Base-by-base conservation (phyloP, 2,329 filamentous ascomycete species). In the Monosporascus ibericus region DNA sequence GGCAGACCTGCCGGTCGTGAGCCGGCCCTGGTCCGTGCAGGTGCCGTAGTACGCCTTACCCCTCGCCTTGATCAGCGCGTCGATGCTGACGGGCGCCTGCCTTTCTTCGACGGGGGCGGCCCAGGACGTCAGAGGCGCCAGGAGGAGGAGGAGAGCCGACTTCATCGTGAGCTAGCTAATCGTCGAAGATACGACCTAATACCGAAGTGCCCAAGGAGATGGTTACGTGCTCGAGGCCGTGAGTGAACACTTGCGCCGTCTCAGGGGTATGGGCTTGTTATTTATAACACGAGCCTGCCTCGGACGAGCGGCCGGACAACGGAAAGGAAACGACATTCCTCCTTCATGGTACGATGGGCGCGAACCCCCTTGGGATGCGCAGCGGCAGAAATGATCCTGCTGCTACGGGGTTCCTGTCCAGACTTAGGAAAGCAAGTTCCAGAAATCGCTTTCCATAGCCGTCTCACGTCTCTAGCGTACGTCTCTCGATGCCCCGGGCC, bases 31-130 rank as follows among this genome's bases (percentile, higher is more conserved):
- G 62, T 87, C 84, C 2, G 78, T 73, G 51, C 72, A 75, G 15
- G 76, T 77, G 57, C 85, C 86, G 51, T 79, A 81, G 70, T 87
- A 88, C 57, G 79, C 73, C 72, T 87, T 88, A 56, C 84, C 84
- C 60, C 80, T 77, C 52, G 77, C 76, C 64, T 80, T 79, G 70
- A 86, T 80, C 24, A 78, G 72, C 50, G 66, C 64, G 63, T 85
- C 75, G 55, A 86, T 72, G 67, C 78, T 80, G 51, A 71, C 66
- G 3, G 69, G 47, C 1, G 72, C 69, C 64, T 77, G 74, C 39
- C 72, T 67, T 49, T 68, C 65, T 48, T 66, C 64, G 42, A 65
- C 51, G 15, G 69, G 61, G 51, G 66, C 68, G 18, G 70, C 68
- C 54, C 70, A 63, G 25, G 71, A 62, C 30, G 55, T 51, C 47